Evolutionary conservation across 192 early-diverging fungal genomes (phyloP).

Genomic region (Coemansia sp.): DNA sequence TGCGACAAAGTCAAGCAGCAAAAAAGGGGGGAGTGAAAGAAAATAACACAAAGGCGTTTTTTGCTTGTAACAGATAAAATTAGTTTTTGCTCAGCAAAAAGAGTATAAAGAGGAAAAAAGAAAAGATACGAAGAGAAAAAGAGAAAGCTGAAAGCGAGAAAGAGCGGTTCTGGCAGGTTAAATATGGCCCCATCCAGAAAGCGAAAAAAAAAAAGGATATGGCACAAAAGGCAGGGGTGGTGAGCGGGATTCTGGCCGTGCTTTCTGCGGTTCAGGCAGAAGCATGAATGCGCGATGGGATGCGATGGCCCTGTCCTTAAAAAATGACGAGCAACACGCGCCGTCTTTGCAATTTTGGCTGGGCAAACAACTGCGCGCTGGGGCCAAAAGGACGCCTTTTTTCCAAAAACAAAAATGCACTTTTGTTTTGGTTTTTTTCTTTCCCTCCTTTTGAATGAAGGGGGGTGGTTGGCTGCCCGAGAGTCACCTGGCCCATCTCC

Average conservation of each 20-base stretch:
- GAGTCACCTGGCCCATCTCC: conserved; percentile 15
- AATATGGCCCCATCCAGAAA: conserved; percentile 16
- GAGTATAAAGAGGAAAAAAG: conserved; percentile 20
- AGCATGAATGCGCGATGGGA: conserved; percentile 7
- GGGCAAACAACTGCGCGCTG: conserved; percentile 6
- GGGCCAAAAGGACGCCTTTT: conserved; percentile 17
- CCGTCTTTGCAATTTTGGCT: not conserved
- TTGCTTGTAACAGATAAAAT: conserved; percentile 35
- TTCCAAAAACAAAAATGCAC: conserved; percentile 19
- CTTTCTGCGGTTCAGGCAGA: not conserved
- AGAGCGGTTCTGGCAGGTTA: conserved; percentile 15
- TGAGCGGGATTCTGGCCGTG: not conserved
- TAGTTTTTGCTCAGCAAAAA: conserved; percentile 49
- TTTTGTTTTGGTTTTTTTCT: conserved; percentile 24
- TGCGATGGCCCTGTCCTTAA: conserved; percentile 4
- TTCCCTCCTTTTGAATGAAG: not conserved
- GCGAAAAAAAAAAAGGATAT: conserved; percentile 5
- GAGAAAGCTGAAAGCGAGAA: conserved; percentile 7
- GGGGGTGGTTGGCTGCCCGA: conserved; percentile 10
- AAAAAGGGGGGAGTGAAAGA: conserved; percentile 4
- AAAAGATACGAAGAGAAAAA: conserved; percentile 14
- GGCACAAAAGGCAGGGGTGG: not conserved
- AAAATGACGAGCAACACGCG: conserved; percentile 7
- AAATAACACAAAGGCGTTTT: conserved; percentile 5
- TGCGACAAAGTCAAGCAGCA: conserved; percentile 1